Evolutionary conservation across 2,329 filamentous ascomycete genomes (phyloP), one percentile per base, ranked within the genome.

Genomic region (Colletotrichum endophyticum): DNA sequence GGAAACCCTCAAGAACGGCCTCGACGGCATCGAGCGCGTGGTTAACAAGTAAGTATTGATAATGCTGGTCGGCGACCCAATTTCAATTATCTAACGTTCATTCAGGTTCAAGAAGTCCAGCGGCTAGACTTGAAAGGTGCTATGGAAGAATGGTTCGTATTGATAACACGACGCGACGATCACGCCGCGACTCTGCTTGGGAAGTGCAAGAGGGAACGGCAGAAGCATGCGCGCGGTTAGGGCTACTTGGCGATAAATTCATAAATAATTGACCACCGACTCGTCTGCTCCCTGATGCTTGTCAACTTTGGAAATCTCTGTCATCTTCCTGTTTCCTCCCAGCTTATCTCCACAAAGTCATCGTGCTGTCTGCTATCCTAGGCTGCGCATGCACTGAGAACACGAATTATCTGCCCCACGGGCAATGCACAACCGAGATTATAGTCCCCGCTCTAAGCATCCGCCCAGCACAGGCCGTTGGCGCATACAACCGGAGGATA

Each of bases 21-120:
- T 96, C 77, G 95, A 98, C 83, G 95, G 94, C 56, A 96, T 98
- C 81, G 95, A 98, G 89, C 89, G 94, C 71, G 94, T 97, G 25
- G 90, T 98, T 70, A 92, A 90, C 82, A 95, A 94, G 91, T 94
- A 86, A 82, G 88, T 85, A 69, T 59, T n/a, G 22, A 15, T 30
- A 44, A 32, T 22, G 53, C 34, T 25, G 12, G 32, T 30, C 12
- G 13, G 49, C n/a, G 5, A 27, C 5, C 28, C 11, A 32, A 39
- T 22, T 27, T 19, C 53, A n/a, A 8, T 22, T 30, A 44, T n/a
- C 66, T 69, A 39, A 69, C 22, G 19, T 11, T 9, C 16, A 19
- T 39, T 28, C 25, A 69, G 66, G 32, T 70, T 70, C 57, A 70
- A 70, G n/a, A 70, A 70, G 57, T 70, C 57, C 5, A 62, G 32